phyloP scores from a whole-genome alignment of 2,329 filamentous ascomycete species.

The Pestalotiopsis sp. region DNA sequence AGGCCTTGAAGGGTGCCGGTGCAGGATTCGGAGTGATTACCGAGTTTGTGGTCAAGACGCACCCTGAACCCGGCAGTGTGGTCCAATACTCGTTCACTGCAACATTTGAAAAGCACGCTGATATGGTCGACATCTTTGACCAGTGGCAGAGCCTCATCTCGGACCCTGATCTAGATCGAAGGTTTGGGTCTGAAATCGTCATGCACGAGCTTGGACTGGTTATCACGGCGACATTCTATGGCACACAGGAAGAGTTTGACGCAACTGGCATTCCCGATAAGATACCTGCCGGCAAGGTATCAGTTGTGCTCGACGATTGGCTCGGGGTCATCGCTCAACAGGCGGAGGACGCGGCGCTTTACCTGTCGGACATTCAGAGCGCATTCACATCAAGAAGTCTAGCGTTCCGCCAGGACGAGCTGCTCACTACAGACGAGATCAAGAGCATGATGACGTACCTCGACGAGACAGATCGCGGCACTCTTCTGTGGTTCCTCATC shows the following conservation, averaged over 20 bases:
- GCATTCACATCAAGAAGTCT: conserved; percentile 63
- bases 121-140: conserved; percentile 53
- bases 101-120: conserved; percentile 47
- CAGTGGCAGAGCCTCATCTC: conserved; percentile 61
- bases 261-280: conserved; percentile 49
- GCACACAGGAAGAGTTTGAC: conserved; percentile 57
- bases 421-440: conserved; percentile 48
- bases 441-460: conserved; percentile 57
- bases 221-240: conserved; percentile 65
- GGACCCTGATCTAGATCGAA: conserved; percentile 57
- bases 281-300: conserved; percentile 46
- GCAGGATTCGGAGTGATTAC: conserved; percentile 61
- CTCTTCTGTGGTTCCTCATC: conserved; percentile 61
- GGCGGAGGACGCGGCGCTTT: conserved; percentile 51
- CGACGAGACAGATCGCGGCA: conserved; percentile 50
- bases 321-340: conserved; percentile 58
- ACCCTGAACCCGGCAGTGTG: conserved; percentile 56
- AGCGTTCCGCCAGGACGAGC: conserved; percentile 51
- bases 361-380: conserved; percentile 47
- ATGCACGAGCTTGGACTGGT: conserved; percentile 55
- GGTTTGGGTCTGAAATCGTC: conserved; percentile 61
- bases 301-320: conserved; percentile 63
- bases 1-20: conserved; percentile 59
- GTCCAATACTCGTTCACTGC: conserved; percentile 63
- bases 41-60: conserved; percentile 58